Evolutionary conservation across 75 land plant species (phyloP), one percentile per base, ranked within the genome.

Genomic region (Gnetum montanum): DNA sequence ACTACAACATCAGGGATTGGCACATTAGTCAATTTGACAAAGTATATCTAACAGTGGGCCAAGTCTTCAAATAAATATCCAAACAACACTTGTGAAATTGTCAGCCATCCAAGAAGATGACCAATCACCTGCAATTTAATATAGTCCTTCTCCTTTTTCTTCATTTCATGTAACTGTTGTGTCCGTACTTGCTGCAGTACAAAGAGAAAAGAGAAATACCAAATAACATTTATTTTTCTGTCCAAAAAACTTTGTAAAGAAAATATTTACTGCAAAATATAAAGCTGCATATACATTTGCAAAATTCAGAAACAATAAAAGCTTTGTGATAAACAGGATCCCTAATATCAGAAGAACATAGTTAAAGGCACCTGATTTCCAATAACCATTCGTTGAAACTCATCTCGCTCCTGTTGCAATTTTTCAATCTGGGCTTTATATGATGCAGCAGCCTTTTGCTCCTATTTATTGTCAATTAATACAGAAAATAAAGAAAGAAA

Each of bases 291-390:
- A n/a, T n/a, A n/a, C n/a, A n/a, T n/a, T n/a, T n/a, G n/a, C n/a
- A n/a, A n/a, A n/a, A n/a, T n/a, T n/a, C n/a, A n/a, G n/a, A n/a
- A n/a, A n/a, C n/a, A n/a, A n/a, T n/a, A n/a, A n/a, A n/a, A n/a
- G n/a, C n/a, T n/a, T n/a, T n/a, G n/a, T n/a, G n/a, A n/a, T n/a
- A n/a, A n/a, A n/a, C n/a, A n/a, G n/a, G n/a, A n/a, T n/a, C n/a
- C n/a, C n/a, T n/a, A n/a, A n/a, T n/a, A n/a, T n/a, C n/a, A n/a
- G n/a, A n/a, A n/a, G n/a, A n/a, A n/a, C n/a, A n/a, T n/a, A n/a
- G n/a, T n/a, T n/a, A n/a, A n/a, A n/a, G n/a, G n/a, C n/a, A n/a
- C 98, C 90, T 93, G 98, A 58, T 85, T 82, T 20, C 96, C 90
- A 59, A 90, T 82, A 24, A 90, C 95, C 96, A 94, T 89, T 25